A percentile compares a stretch with the other conserved stretches of the same genome.
These are phyloP conservation scores for Cryptococcus amylolentus DNA, from an alignment of 1,284 basidiomycete genomes.

Conservation along the genomic window DNA sequence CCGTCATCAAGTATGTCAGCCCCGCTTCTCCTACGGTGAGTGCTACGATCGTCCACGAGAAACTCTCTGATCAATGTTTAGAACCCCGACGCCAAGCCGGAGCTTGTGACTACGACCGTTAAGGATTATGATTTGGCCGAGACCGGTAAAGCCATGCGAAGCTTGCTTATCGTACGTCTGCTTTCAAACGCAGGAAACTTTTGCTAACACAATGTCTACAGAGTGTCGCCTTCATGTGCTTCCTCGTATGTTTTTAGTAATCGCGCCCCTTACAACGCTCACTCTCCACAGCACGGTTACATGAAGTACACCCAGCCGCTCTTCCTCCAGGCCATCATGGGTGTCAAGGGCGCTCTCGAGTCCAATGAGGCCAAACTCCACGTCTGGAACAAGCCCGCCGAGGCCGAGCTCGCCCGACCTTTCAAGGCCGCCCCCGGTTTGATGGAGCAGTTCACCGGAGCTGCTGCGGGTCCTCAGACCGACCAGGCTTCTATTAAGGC, in stretches of 20 bases:
- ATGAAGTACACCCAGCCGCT: conserved; percentile 82
- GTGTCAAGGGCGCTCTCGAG: conserved; percentile 78
- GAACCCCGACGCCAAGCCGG: conserved; percentile 65
- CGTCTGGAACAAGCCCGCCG: conserved; percentile 68
- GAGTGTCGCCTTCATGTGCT: conserved; percentile 79
- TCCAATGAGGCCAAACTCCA: conserved; percentile 77
- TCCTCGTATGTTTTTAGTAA: conserved; percentile 55
- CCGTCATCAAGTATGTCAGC: conserved; percentile 82
- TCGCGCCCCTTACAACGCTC: not conserved
- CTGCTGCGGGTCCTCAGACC: conserved; percentile 63
- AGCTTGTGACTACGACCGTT: conserved; percentile 86
- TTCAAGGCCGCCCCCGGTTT: conserved; percentile 73
- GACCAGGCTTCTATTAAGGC: conserved; percentile 80
- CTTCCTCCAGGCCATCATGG: conserved; percentile 88
- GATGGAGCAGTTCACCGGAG: conserved; percentile 55
- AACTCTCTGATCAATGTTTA: conserved; percentile 30
- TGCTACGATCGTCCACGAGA: conserved; percentile 2
- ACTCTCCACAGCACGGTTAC: conserved; percentile 62
- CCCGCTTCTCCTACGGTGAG: conserved; percentile 51
- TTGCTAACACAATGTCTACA: conserved; percentile 8
- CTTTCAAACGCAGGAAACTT: not conserved
- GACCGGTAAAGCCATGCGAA: conserved; percentile 76
- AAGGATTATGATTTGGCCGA: conserved; percentile 89
- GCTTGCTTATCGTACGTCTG: conserved; percentile 59
- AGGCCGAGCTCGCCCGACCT: conserved; percentile 84